Conservation (phyloP, 2,329 filamentous ascomycete genomes). For the Dactylellina cionopaga region DNA sequence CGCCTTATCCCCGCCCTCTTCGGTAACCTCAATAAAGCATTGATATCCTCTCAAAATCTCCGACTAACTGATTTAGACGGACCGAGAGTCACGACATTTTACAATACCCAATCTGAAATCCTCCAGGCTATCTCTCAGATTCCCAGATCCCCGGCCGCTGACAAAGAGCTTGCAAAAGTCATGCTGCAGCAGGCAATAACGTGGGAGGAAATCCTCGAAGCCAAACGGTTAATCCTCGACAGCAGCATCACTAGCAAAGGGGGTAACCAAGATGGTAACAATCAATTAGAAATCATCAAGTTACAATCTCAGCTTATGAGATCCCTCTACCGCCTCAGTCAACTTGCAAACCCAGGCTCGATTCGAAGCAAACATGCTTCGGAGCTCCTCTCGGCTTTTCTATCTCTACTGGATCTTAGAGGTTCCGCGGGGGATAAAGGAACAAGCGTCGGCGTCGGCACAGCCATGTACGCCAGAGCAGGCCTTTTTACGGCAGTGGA, state of each 20-base stretch:
- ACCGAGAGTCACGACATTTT: slow-evolving; percentile 8
- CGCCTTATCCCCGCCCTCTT: slow-evolving; percentile 24
- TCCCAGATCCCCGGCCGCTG: slow-evolving; percentile 12
- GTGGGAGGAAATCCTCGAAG: slow-evolving; percentile 49
- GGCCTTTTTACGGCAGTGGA: slow-evolving; percentile 22
- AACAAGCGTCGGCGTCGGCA: slow-evolving; percentile 3
- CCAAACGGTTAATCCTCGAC: slow-evolving; percentile 27
- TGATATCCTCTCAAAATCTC: slow-evolving; percentile 10
- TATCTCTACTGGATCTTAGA: slow-evolving; percentile 18
- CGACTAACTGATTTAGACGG: background rate
- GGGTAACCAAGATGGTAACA: too few species aligned
- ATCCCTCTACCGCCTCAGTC: slow-evolving; percentile 15
- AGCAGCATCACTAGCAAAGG: background rate
- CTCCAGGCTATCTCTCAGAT: slow-evolving; percentile 23
- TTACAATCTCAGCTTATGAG: slow-evolving; percentile 24
- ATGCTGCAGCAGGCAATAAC: slow-evolving; percentile 31
- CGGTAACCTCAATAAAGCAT: slow-evolving; percentile 17
- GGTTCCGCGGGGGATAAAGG: slow-evolving; percentile 7
- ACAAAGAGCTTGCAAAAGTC: slow-evolving; percentile 17
- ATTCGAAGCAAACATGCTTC: background rate
- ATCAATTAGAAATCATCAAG: background rate
- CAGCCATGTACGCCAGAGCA: slow-evolving; percentile 13
- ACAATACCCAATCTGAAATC: slow-evolving; percentile 30
- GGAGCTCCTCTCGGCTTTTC: slow-evolving; percentile 13
- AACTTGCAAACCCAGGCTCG: background rate